Conservation (phyloP, 768 basidiomycete genomes). For the Phylloporus sp. region DNA sequence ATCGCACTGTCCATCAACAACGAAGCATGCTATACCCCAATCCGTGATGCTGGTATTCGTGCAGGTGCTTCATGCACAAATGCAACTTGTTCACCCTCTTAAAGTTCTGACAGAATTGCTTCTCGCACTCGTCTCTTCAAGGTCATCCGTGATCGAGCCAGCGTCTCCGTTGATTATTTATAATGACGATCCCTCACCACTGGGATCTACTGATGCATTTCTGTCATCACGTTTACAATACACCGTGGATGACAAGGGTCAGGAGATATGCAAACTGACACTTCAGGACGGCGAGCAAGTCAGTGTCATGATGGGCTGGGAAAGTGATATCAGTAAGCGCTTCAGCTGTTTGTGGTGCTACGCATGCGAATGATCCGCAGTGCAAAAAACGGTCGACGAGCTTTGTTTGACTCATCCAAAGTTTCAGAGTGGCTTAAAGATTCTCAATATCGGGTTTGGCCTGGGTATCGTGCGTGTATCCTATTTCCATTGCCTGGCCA, state of each 20-base stretch:
- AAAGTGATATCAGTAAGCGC: constrained; percentile 66
- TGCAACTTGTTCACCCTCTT: constrained; percentile 3
- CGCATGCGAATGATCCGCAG: constrained; percentile 34
- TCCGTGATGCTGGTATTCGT: constrained; percentile 91
- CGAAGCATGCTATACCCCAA: constrained; percentile 62
- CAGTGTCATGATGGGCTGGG: constrained; percentile 99
- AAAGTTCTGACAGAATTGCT: constrained; percentile 55
- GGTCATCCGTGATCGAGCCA: constrained; percentile 25
- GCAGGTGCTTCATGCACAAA: constrained; percentile 52
- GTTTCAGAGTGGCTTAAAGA: constrained; percentile 44
- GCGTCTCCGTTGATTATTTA: constrained; percentile 41
- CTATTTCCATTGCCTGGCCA: neutral
- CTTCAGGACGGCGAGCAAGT: constrained; percentile 66
- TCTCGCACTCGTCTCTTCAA: constrained; percentile 56
- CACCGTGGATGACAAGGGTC: constrained; percentile 64
- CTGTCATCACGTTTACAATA: constrained; percentile 68
- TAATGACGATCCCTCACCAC: constrained; percentile 51
- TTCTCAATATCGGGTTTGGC: constrained; percentile 93
- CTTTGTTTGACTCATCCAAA: constrained; percentile 56
- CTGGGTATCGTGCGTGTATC: constrained; percentile 70
- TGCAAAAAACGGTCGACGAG: constrained; percentile 72
- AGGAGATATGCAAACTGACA: constrained; percentile 75
- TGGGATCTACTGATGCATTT: constrained; percentile 64
- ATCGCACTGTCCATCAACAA: constrained; percentile 87
- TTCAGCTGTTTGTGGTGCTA: neutral